These are phyloP conservation scores for Lactarius quietus DNA, from an alignment of 768 basidiomycete species.

Conservation along the genomic window DNA sequence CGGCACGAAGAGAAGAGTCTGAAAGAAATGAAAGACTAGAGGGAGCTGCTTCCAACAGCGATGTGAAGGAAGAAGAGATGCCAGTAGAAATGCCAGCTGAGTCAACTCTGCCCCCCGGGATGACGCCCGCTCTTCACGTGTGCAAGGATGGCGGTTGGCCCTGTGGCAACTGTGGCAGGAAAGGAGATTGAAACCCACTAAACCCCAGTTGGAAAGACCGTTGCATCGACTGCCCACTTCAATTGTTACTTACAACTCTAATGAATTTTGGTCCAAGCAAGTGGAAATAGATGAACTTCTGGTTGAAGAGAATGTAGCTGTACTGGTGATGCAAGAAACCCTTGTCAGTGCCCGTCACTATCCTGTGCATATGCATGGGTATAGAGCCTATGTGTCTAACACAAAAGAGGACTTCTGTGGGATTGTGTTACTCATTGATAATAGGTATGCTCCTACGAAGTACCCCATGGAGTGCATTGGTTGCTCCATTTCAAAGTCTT, in stretches of 20 bases:
- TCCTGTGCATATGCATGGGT: not conserved
- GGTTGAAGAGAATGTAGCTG: not conserved
- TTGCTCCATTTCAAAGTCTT: not conserved
- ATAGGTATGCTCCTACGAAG: not conserved
- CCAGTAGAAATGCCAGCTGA: too few species aligned
- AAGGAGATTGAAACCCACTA: not conserved
- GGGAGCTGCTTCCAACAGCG: too few species aligned
- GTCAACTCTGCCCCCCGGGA: not conserved
- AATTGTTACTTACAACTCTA: not conserved
- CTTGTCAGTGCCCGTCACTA: not conserved
- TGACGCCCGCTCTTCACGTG: not conserved
- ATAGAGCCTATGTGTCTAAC: not conserved
- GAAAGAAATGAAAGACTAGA: too few species aligned
- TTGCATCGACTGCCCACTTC: too few species aligned
- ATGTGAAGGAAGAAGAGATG: too few species aligned
- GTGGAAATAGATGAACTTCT: not conserved
- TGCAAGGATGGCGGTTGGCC: not conserved
- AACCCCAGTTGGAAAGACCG: too few species aligned
- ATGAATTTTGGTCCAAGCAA: not conserved
- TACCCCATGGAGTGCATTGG: conserved; percentile 2
- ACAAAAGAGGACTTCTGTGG: not conserved
- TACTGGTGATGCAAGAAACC: not conserved
- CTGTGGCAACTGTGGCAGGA: not conserved
- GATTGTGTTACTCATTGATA: not conserved
- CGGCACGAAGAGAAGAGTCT: not conserved